phyloP scores from a whole-genome alignment of 2,329 filamentous ascomycete genomes.

The Colletotrichum cereale region DNA sequence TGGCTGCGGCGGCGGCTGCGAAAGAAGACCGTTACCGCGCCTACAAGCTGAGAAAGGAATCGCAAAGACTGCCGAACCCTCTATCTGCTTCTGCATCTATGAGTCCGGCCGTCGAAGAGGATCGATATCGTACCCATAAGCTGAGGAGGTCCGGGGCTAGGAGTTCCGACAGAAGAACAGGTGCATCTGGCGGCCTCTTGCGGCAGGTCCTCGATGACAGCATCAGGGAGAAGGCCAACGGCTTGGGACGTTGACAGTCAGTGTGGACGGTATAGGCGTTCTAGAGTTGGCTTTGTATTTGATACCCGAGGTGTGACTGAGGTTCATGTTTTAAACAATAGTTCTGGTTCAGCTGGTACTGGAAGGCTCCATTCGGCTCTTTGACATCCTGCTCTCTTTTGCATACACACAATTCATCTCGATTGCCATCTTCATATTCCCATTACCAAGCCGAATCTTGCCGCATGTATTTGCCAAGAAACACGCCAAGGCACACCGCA shows the following conservation, averaged over 20 bases:
- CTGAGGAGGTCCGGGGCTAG: constrained; percentile 2
- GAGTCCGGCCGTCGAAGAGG: not conserved
- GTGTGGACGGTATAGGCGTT: constrained; percentile 2
- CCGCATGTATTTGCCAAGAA: constrained; percentile 8
- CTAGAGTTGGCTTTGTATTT: not conserved
- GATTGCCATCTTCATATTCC: not conserved
- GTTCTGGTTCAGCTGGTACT: not conserved
- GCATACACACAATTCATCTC: not conserved
- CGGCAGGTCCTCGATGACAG: constrained; percentile 35
- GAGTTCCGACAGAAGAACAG: constrained; percentile 1
- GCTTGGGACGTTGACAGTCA: constrained; percentile 17
- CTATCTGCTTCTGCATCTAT: not conserved
- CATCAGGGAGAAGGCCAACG: constrained; percentile 26
- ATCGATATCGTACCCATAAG: constrained; percentile 14
- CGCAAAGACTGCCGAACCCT: not conserved
- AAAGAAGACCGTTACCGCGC: not conserved
- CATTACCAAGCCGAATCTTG: not conserved
- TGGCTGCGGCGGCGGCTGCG: not conserved
- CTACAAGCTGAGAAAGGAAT: constrained; percentile 15
- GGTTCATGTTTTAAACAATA: not conserved
- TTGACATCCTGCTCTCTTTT: not conserved
- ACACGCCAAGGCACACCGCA: not conserved
- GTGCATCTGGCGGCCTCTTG: constrained; percentile 3
- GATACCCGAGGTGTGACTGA: constrained; percentile 4
- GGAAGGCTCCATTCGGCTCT: no score